A percentile compares a stretch with the other conserved stretches of the same genome.
Conservation (phyloP, 2,329 filamentous ascomycete genomes). For the Elsinoe necatrix region DNA sequence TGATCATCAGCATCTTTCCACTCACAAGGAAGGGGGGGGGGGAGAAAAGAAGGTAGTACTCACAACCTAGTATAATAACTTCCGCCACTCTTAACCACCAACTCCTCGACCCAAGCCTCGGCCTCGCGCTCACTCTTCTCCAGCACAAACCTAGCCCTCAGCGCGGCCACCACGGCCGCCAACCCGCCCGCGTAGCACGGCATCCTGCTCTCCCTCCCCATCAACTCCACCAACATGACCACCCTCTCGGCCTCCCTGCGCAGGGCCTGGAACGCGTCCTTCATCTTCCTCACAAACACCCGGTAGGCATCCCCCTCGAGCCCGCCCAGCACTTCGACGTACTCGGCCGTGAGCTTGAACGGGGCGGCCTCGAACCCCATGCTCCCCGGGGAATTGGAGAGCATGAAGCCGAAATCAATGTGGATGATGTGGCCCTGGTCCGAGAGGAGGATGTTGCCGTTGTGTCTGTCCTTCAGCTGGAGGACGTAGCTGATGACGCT, state of each 20-base stretch:
- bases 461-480: constrained; percentile 78
- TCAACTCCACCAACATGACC: constrained; percentile 73
- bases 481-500: constrained; percentile 77
- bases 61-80: constrained; percentile 81
- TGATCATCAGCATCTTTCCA: constrained; percentile 21
- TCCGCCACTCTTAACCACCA: constrained; percentile 71
- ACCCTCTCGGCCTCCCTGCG: constrained; percentile 71
- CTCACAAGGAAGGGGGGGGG: too few species aligned
- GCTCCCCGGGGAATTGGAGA: constrained; percentile 75
- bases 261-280: constrained; percentile 74
- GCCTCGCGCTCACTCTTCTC: constrained; percentile 77
- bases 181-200: constrained; percentile 71
- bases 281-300: constrained; percentile 70
- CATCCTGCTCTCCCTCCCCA: constrained; percentile 78
- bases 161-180: constrained; percentile 57
- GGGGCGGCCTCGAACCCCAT: constrained; percentile 81
- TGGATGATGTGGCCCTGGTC: constrained; percentile 80
- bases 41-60: constrained; percentile 19
- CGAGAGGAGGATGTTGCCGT: constrained; percentile 78
- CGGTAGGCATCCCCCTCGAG: constrained; percentile 61
- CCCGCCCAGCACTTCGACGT: constrained; percentile 74
- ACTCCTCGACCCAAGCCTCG: constrained; percentile 71
- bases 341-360: constrained; percentile 79
- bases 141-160: constrained; percentile 69
- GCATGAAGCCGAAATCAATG: constrained; percentile 85